Conservation (phyloP, 78 protist species). For the Speleostelium caveatum region DNA sequence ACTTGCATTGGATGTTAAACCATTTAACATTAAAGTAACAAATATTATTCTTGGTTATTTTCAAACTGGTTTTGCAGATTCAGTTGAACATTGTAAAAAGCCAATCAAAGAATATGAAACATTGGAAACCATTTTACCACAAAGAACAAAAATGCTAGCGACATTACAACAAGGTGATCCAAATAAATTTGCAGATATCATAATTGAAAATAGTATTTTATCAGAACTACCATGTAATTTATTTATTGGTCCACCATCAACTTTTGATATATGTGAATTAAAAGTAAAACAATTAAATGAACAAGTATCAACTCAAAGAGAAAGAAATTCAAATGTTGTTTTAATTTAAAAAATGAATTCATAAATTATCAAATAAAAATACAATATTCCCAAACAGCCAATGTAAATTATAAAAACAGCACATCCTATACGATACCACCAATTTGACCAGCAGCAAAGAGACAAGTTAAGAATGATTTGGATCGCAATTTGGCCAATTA, state of each 20-base stretch:
- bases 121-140: too few relatives aligned
- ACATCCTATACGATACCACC: too few relatives aligned
- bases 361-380: too few relatives aligned
- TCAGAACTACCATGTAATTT: constrained; percentile 4
- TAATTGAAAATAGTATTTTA: background rate
- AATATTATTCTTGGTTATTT: constrained; percentile 17
- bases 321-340: constrained; percentile 28
- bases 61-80: constrained; percentile 1
- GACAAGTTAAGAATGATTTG: too few relatives aligned
- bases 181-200: constrained; percentile 7
- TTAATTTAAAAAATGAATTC: too few relatives aligned
- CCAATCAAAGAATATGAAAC: constrained; percentile 12
- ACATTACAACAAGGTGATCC: constrained; percentile 3
- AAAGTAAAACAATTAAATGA: constrained; percentile 7
- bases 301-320: constrained; percentile 17
- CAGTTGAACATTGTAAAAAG: background rate
- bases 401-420: too few relatives aligned
- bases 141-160: background rate
- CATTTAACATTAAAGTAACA: constrained; percentile 28
- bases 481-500: too few relatives aligned
- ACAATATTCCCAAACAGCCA: too few relatives aligned
- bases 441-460: too few relatives aligned
- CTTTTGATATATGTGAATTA: background rate
- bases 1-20: constrained; percentile 10
- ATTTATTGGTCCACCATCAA: background rate